These are phyloP conservation scores for Aspergillus hiratsukae DNA, from an alignment of 2,329 filamentous ascomycete genomes.

Conservation along the genomic window DNA sequence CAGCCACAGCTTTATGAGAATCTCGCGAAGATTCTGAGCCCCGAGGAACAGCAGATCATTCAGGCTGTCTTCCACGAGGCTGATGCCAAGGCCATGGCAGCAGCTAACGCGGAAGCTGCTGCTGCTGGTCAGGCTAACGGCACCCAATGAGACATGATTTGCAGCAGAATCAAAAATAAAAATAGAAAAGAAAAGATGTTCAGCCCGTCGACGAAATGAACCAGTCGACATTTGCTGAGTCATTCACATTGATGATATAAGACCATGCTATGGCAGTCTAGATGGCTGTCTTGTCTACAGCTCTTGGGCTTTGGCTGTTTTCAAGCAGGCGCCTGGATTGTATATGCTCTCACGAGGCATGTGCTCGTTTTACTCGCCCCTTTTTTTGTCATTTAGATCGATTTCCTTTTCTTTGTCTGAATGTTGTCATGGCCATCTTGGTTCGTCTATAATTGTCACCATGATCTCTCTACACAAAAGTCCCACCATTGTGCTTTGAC, in stretches of 20 bases:
- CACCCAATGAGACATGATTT: conserved; percentile 19
- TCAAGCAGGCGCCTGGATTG: conserved; percentile 14
- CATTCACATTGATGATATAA: conserved; percentile 12
- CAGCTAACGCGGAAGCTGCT: conserved; percentile 35
- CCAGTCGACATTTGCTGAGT: conserved; percentile 13
- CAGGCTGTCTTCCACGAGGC: conserved; percentile 73
- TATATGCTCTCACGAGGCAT: conserved; percentile 19
- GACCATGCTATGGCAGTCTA: conserved; percentile 14
- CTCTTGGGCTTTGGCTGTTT: background rate
- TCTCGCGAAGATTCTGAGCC: conserved; percentile 71
- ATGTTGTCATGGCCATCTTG: background rate
- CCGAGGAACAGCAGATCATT: conserved; percentile 76
- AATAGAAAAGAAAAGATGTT: conserved; percentile 12
- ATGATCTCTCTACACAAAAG: background rate
- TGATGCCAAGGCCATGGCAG: conserved; percentile 49
- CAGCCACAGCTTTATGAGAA: conserved; percentile 84
- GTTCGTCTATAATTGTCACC: background rate
- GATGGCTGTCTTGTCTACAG: conserved; percentile 8
- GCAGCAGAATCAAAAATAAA: conserved; percentile 8
- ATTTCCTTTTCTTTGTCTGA: conserved; percentile 6
- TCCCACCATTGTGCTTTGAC: background rate
- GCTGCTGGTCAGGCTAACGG: conserved; percentile 33
- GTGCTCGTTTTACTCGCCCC: conserved; percentile 21
- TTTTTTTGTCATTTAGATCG: conserved; percentile 7
- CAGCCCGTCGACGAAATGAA: conserved; percentile 15